Base-by-base conservation (phyloP, 768 basidiomycete species). In the Imleria badia region DNA sequence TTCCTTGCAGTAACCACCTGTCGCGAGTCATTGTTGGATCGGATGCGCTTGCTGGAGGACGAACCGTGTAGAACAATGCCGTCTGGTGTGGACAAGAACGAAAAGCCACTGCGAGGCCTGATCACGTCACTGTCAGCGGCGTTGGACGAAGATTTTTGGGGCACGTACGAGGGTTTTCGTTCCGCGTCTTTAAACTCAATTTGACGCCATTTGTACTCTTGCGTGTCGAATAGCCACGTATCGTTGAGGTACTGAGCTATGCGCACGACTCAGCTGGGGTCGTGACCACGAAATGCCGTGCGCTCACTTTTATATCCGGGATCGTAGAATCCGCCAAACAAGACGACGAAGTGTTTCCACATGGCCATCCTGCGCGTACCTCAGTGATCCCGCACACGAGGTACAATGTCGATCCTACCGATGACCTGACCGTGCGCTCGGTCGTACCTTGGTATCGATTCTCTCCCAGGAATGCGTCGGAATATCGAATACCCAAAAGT, bases 281-380 rank as follows among this genome's bases (percentile, higher is more conserved):
- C 17, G 7, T 11, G n/a, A 35, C 7, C 12, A 20, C 9, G 12
- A n/a, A n/a, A 35, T 5, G 33, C 13, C 33, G 11, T 26, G 9
- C 1, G 29, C 45, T 61, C 26, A 91, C 90, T 95, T 41, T 83
- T 84, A 44, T 89, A 74, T 3, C 94, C 93, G 2, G 90, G 88
- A 65, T 95, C 92, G 58, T 91, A 87, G 68, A 95, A 95, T 1
- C 93, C 94, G 6, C 93, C 94, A 65, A 95, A 97, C 0, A 96
- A 76, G 35, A 95, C 78, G 26, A 95, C 81, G 51, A 80, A 84
- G 48, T 95, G 88, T 66, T 95, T 96, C 90, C 90, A 96, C 41
- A 89, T 74, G 1, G 87, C 87, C 91, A 94, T 93, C 34, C 90
- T 90, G 45, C n/a, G 6, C 14, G 17, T 9, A 12, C 11, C 1